Percentiles rank a stretch among this genome's conserved stretches.
Evolutionary conservation across 768 basidiomycete genomes (phyloP).

Genomic region (Amanita muscaria): DNA sequence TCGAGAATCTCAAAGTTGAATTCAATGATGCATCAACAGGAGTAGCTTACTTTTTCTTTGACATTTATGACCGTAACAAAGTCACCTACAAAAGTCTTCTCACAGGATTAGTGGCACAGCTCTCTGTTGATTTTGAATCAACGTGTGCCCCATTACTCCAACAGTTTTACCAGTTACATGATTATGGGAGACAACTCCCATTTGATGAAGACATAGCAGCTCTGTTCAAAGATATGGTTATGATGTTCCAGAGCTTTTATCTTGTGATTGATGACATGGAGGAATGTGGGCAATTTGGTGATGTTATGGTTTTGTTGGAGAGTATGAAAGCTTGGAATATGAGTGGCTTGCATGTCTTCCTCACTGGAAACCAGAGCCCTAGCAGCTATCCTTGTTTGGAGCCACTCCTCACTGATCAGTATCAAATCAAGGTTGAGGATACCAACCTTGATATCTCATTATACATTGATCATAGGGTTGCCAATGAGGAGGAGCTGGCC

Average conservation of each 20-base stretch:
- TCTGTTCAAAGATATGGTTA: neutral
- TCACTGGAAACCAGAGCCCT: neutral
- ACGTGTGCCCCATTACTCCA: neutral
- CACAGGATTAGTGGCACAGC: neutral
- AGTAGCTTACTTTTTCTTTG: constrained; percentile 3
- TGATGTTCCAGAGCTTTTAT: neutral
- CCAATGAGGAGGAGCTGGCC: neutral
- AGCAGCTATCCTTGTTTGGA: neutral
- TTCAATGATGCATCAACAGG: neutral
- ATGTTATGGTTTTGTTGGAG: neutral
- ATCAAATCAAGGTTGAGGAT: neutral
- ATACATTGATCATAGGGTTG: neutral
- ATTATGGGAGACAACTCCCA: neutral
- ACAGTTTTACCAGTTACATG: neutral
- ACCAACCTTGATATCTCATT: neutral
- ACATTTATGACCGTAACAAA: neutral
- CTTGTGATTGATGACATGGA: constrained; percentile 2
- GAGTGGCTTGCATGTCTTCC: constrained; percentile 1
- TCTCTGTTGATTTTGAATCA: neutral
- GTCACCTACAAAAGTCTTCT: neutral
- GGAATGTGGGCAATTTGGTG: neutral
- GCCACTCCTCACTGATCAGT: constrained; percentile 2
- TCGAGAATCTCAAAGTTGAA: neutral
- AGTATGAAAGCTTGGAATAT: neutral
- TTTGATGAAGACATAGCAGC: neutral